Evolutionary conservation across 129 eudicot species (phyloP).

Genomic region (Helianthus annuus): HanXRQr2.0-SUNRISE NC_035447.2:11390229-11390728

Average conservation of each 20-base stretch:
- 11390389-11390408: conserved; percentile 92
- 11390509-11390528: conserved; percentile 69
- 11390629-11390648: conserved; percentile 93
- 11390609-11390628: conserved; percentile 69
- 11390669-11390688: conserved; percentile 47
- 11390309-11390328: conserved; percentile 68
- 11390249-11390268: conserved; percentile 42
- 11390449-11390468: conserved; percentile 94
- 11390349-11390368: conserved; percentile 83
- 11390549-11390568: conserved; percentile 91
- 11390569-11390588: conserved; percentile 91
- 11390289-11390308: conserved; percentile 61
- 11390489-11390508: conserved; percentile 80
- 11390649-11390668: conserved; percentile 59
- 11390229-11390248: conserved; percentile 58
- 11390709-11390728: conserved; percentile 74
- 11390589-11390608: conserved; percentile 57
- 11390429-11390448: conserved; percentile 82
- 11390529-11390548: conserved; percentile 87
- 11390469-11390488: conserved; percentile 75
- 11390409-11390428: conserved; percentile 44
- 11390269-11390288: conserved; percentile 70
- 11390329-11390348: conserved; percentile 69
- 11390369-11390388: conserved; percentile 87
- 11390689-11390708: conserved; percentile 52